Evolutionary conservation across 768 basidiomycete species (phyloP), one percentile per base, ranked within the genome.

Genomic region (Serendipita indica): DNA sequence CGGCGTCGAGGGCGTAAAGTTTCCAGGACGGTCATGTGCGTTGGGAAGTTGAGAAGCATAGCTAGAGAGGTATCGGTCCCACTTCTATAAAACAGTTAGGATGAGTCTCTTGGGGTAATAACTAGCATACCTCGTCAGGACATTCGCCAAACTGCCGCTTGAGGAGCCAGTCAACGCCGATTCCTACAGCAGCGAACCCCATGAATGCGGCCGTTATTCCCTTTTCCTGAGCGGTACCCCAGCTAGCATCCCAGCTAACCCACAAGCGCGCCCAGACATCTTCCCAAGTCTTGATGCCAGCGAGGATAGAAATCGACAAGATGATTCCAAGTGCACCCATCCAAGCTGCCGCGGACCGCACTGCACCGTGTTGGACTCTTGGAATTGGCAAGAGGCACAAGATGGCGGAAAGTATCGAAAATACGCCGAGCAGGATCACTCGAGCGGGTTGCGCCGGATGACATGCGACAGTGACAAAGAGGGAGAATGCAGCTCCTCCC

Each of bases 241-340:
- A 84, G 12, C 67, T 69, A n/a, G 72, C 73, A 35, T 76, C 70
- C 3, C 45, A 59, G 30, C 56, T 57, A n/a, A 78, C 60, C 77
- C 80, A 86, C 2, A 81, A 68, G 12, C 82, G 75, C 59, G 79
- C 77, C 80, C 80, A 84, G 7, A 76, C 72, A 63, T 83, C 74
- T 2, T 76, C 76, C 83, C 82, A 85, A 12, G 76, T 69, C 18
- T 71, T 67, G 0, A 76, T 73, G 16, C 71, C 67, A 20, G 77
- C 65, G 12, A 86, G 72, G 25, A 84, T 66, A 2, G 83, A 74
- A 33, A 82, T 77, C 14, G 78, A 72, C 18, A 80, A 46, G 14
- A 76, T 68, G 16, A 80, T 57, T 25, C 82, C 79, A 54, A 83
- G 82, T 0, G 82, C 72, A 3, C 83, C 83, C 3, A 74, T 72